Conservation (phyloP, 2,329 filamentous ascomycete species). For the Xenoacremonium recifei region DNA sequence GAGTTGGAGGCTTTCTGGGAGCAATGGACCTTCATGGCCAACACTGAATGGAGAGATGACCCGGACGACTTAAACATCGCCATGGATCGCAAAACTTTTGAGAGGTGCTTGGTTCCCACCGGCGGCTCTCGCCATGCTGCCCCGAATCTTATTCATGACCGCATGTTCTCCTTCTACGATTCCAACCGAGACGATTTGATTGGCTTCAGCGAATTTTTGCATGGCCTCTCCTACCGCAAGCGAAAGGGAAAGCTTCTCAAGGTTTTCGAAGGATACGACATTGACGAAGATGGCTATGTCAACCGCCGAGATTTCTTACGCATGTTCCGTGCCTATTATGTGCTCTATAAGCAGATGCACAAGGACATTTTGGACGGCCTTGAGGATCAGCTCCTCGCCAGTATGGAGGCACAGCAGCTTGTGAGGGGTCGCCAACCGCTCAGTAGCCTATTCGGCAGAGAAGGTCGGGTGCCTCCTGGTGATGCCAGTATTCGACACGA, state of each 20-base stretch:
- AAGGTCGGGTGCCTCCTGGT: constrained; percentile 64
- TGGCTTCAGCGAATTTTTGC: constrained; percentile 87
- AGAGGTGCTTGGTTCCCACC: constrained; percentile 84
- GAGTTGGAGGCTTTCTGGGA: constrained; percentile 95
- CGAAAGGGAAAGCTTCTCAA: constrained; percentile 67
- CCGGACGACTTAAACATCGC: constrained; percentile 75
- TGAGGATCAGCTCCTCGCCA: constrained; percentile 75
- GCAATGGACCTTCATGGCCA: constrained; percentile 93
- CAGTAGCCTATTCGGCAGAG: constrained; percentile 71
- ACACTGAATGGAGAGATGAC: constrained; percentile 78
- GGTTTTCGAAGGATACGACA: constrained; percentile 87
- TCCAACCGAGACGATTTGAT: constrained; percentile 86
- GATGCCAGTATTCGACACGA: constrained; percentile 57
- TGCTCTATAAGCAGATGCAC: constrained; percentile 85
- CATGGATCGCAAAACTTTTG: constrained; percentile 91
- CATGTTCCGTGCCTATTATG: constrained; percentile 90
- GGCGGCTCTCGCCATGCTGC: constrained; percentile 73
- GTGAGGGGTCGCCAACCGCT: constrained; percentile 73
- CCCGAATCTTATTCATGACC: constrained; percentile 90
- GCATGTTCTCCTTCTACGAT: constrained; percentile 97
- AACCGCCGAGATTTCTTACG: constrained; percentile 83
- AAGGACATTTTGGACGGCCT: constrained; percentile 76
- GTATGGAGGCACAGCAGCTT: constrained; percentile 73
- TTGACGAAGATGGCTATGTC: constrained; percentile 84
- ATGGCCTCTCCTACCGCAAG: constrained; percentile 71